Percentiles rank a stretch among this genome's conserved stretches.
phyloP scores from a whole-genome alignment of 83 land plant genomes.

The Picea engelmannii region DNA sequence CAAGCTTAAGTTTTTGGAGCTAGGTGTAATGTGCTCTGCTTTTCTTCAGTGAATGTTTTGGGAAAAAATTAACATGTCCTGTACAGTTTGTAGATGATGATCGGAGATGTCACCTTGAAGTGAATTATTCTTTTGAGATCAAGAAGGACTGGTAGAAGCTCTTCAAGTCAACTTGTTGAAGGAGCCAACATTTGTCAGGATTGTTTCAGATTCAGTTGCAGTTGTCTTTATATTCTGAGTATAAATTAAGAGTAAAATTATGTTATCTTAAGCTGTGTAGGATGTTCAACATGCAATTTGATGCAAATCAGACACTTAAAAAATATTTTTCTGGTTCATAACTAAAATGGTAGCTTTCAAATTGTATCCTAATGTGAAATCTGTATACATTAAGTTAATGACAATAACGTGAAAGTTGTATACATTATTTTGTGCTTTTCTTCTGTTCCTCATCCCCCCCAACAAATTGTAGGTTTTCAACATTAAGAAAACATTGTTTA shows the following conservation, averaged over 20 bases:
- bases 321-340: neutral
- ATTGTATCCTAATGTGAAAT: conserved; percentile 4
- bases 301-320: neutral
- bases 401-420: neutral
- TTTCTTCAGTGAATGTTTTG: neutral
- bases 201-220: neutral
- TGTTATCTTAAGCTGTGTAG: neutral
- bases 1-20: neutral
- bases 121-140: conserved; percentile 57
- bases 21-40: neutral
- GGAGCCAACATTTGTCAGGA: neutral
- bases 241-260: neutral
- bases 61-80: conserved; percentile 1
- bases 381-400: neutral
- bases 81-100: conserved; percentile 78
- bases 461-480: neutral
- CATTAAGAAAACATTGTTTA: neutral
- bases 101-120: conserved; percentile 54
- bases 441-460: neutral
- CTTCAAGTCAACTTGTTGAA: conserved; percentile 1
- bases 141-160: conserved; percentile 37
- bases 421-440: neutral
- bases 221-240: neutral
- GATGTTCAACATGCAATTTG: neutral
- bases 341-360: neutral